Evolutionary conservation across 345 rosid species (phyloP).

Genomic region (Fremontodendron californicum): DNA sequence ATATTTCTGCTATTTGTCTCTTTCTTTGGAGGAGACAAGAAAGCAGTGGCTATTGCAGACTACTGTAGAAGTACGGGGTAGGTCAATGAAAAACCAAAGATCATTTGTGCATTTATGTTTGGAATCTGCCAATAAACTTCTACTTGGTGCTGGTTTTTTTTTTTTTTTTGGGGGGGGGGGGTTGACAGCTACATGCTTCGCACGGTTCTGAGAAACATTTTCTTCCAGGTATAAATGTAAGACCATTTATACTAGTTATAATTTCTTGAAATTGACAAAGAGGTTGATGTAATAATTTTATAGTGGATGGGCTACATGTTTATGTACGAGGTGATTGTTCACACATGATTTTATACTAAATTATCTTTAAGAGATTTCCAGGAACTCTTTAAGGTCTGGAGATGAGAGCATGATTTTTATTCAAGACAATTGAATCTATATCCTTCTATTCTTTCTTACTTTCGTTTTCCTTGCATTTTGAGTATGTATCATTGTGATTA

Average conservation of each 20-base stretch:
- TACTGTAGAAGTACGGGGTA: background rate
- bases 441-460: background rate
- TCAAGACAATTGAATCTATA: background rate
- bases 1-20: background rate
- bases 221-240: background rate
- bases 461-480: constrained; percentile 8
- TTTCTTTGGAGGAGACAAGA: background rate
- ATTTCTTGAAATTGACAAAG: constrained; percentile 66
- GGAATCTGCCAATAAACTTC: background rate
- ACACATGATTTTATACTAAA: constrained; percentile 2
- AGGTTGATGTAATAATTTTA: constrained; percentile 91
- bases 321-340: constrained; percentile 73
- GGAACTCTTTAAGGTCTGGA: constrained; percentile 1
- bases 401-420: background rate
- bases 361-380: constrained; percentile 10
- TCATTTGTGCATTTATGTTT: background rate
- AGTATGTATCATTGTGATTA: background rate
- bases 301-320: constrained; percentile 99
- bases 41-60: background rate
- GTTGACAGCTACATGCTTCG: background rate
- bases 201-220: background rate
- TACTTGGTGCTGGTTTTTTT: background rate
- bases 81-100: background rate
- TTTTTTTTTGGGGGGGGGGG: background rate
- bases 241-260: constrained; percentile 11